Conservation (phyloP, 768 basidiomycete species). For the Rubroboletus pulcherrimus region DNA sequence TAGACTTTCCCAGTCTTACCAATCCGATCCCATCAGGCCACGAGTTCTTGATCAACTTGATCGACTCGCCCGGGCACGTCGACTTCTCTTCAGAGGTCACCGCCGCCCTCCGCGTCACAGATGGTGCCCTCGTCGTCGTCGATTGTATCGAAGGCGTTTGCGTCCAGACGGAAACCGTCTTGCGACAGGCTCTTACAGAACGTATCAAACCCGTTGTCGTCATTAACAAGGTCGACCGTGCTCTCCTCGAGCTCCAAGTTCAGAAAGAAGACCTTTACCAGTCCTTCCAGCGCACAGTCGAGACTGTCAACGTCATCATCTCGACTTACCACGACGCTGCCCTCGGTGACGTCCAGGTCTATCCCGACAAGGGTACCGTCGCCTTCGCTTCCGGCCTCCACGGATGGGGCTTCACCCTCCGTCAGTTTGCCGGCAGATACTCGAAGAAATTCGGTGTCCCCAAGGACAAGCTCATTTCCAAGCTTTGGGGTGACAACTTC, state of each 20-base stretch:
- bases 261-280: slow-evolving; percentile 96
- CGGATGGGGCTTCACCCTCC: slow-evolving; percentile 99
- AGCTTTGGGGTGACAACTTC: slow-evolving; percentile 99
- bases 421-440: slow-evolving; percentile 93
- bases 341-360: slow-evolving; percentile 98
- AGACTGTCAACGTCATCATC: slow-evolving; percentile 97
- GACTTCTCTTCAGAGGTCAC: slow-evolving; percentile 99
- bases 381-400: slow-evolving; percentile 99
- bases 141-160: slow-evolving; percentile 99
- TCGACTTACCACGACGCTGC: slow-evolving; percentile 93
- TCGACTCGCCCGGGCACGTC: slow-evolving; percentile 99
- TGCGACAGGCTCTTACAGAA: slow-evolving; percentile 94
- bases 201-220: slow-evolving; percentile 99
- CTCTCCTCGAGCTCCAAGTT: slow-evolving; percentile 96
- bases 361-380: slow-evolving; percentile 97
- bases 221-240: slow-evolving; percentile 99
- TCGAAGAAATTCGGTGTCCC: slow-evolving; percentile 99
- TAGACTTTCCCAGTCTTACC: neutral
- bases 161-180: slow-evolving; percentile 98
- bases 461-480: slow-evolving; percentile 96
- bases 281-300: slow-evolving; percentile 95
- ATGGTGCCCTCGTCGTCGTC: slow-evolving; percentile 99
- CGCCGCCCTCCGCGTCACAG: slow-evolving; percentile 98
- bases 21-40: slow-evolving; percentile 46
- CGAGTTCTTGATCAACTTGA: slow-evolving; percentile 99